phyloP scores from a whole-genome alignment of 768 basidiomycete species.

The Hypholoma sublateritium region DNA sequence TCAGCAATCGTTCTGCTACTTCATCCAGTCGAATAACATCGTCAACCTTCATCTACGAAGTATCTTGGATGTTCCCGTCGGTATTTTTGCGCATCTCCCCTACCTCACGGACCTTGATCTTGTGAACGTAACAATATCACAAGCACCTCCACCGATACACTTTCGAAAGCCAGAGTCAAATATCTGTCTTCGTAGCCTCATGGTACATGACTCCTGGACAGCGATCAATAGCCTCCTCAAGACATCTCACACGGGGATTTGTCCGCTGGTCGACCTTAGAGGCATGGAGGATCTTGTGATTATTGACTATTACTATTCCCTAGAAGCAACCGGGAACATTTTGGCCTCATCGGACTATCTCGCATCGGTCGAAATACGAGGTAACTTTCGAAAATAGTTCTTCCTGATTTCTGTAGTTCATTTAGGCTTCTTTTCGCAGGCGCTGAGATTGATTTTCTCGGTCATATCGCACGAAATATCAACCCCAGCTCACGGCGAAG shows the following conservation, averaged over 20 bases:
- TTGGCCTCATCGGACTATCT: background rate
- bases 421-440: background rate
- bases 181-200: conserved; percentile 6
- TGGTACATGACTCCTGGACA: background rate
- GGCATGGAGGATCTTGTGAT: conserved; percentile 4
- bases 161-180: background rate
- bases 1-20: conserved; percentile 3
- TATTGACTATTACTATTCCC: background rate
- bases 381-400: background rate
- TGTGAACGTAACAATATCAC: background rate
- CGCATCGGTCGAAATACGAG: background rate
- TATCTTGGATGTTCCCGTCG: background rate
- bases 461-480: background rate
- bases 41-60: background rate
- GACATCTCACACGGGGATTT: background rate
- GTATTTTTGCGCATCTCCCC: background rate
- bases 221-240: conserved; percentile 2
- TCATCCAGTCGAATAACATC: conserved; percentile 3
- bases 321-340: background rate
- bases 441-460: background rate
- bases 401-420: background rate
- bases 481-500: background rate
- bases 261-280: conserved; percentile 5
- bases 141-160: background rate
- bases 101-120: background rate